These are phyloP conservation scores for Podaxis sp. DNA, from an alignment of 768 basidiomycete genomes.

Conservation along the genomic window DNA sequence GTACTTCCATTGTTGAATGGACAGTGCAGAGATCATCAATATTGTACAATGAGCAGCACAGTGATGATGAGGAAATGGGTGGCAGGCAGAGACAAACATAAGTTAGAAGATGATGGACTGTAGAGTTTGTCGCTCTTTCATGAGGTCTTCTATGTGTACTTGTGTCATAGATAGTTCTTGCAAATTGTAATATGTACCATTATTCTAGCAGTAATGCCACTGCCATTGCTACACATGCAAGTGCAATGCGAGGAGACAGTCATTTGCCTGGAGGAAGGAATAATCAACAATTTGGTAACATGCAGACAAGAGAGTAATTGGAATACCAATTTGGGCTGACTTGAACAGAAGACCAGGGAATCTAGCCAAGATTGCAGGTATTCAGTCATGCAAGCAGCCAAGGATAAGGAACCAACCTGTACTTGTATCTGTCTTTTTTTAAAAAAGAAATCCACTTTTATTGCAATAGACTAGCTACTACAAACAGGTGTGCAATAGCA, in stretches of 20 bases:
- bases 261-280: slow-evolving; percentile 68
- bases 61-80: slow-evolving; percentile 28
- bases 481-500: no score
- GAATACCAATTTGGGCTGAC: slow-evolving; percentile 87
- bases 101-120: slow-evolving; percentile 5
- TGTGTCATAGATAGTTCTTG: slow-evolving; percentile 24
- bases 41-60: slow-evolving; percentile 35
- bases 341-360: slow-evolving; percentile 94
- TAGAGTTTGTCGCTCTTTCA: not conserved
- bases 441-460: no score
- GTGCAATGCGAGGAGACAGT: slow-evolving; percentile 90
- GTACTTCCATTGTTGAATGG: slow-evolving; percentile 86
- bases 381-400: not conserved
- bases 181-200: slow-evolving; percentile 24
- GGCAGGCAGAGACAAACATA: slow-evolving; percentile 28
- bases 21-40: slow-evolving; percentile 60
- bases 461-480: no score
- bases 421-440: slow-evolving; percentile 59
- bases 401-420: slow-evolving; percentile 62
- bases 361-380: slow-evolving; percentile 36
- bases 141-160: slow-evolving; percentile 16
- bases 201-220: slow-evolving; percentile 54
- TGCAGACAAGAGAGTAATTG: slow-evolving; percentile 19
- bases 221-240: slow-evolving; percentile 94
- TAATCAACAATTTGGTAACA: slow-evolving; percentile 1